These are phyloP conservation scores for Allium fistulosum DNA, from an alignment of 106 monocot genomes.

Conservation along the genomic window DNA sequence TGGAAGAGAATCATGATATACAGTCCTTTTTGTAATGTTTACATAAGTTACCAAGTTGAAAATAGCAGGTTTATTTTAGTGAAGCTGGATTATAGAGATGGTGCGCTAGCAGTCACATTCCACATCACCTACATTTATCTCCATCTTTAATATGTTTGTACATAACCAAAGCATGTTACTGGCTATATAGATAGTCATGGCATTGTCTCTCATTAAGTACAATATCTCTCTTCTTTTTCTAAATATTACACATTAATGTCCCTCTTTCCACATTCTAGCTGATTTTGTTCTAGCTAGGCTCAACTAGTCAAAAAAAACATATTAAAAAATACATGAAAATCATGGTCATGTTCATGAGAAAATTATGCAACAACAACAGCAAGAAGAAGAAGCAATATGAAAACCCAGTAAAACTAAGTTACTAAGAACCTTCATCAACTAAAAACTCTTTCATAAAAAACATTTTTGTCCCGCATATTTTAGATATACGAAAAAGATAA, in stretches of 20 bases:
- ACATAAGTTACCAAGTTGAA: neutral
- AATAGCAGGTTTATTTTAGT: neutral
- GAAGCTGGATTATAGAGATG: neutral
- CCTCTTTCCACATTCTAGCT: neutral
- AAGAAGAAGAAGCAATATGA: too few species aligned
- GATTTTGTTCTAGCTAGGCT: neutral
- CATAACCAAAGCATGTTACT: neutral
- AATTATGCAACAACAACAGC: slow-evolving; percentile 4
- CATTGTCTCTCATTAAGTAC: neutral
- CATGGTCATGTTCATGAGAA: slow-evolving; percentile 47
- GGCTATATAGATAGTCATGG: neutral
- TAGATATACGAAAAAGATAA: too few species aligned
- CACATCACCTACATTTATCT: neutral
- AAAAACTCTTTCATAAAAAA: too few species aligned
- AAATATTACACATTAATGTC: neutral
- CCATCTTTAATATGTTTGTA: neutral
- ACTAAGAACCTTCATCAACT: too few species aligned
- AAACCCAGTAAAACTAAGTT: too few species aligned
- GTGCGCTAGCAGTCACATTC: slow-evolving; percentile 1
- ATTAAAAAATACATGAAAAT: neutral
- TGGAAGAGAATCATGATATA: neutral
- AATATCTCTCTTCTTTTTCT: neutral
- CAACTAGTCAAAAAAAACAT: neutral
- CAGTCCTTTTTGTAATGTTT: neutral
- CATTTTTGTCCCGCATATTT: too few species aligned